Evolutionary conservation across 2,329 filamentous ascomycete species (phyloP), one percentile per base, ranked within the genome.

Genomic region (Epichloe sp.): DNA sequence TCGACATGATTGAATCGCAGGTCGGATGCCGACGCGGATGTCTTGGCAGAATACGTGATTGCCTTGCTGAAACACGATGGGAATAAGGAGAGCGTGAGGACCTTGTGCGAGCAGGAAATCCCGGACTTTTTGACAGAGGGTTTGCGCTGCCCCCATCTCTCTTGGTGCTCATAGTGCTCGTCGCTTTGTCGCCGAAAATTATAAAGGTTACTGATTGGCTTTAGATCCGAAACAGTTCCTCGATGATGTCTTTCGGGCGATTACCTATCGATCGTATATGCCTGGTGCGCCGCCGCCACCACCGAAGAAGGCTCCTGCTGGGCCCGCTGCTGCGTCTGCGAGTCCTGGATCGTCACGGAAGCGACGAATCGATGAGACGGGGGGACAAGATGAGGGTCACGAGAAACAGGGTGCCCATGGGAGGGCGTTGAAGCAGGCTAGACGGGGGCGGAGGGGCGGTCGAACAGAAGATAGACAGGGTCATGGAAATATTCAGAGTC

Each of bases 31-130:
- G 87, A 93, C 63, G 79, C 83, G 35, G 86, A 89, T 60, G 85
- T 91, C 5, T 80, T 93, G 3, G 86, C 86, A 45, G 87, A 93
- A 59, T 93, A 90, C 63, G 83, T 91, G n/a, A 74, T 90, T 54
- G 86, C 85, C 6, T 76, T 93, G 19, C 70, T 91, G 44, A 78
- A 79, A 55, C 82, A 85, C 54, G 84, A 88, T 56, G 83, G 83
- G 54, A 74, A 80, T 48, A 70, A 76, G 41, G 73, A 75, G n/a
- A 73, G 78, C 19, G 81, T 89, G 50, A 78, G 80, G 60, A 71
- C 76, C 58, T 77, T 85, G 48, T 88, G 85, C 65, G 75, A 86
- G 61, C 74, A 79, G 49, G 83, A 88, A 64, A 80, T 91, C 41
- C 77, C 79, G 2, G 48, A 90, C 62, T 91, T 91, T 62, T 68